A percentile compares a stretch with the other conserved stretches of the same genome.
phyloP scores from a whole-genome alignment of 1,139 yeast genomes.

The Saccharomyces hybrid region DNA sequence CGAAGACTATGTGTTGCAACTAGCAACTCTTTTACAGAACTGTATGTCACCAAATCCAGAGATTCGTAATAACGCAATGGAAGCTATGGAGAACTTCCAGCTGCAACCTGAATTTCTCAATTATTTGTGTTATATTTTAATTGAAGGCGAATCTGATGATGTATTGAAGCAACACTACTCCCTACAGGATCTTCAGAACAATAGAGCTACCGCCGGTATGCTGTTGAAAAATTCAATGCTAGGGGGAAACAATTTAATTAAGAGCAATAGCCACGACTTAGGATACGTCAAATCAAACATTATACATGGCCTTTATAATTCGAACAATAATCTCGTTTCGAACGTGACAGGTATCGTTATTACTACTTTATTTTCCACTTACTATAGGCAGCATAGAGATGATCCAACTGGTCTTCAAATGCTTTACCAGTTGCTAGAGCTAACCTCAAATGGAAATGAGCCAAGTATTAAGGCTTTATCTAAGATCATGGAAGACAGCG shows the following conservation, averaged over 20 bases:
- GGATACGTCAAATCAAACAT: conserved; percentile 55
- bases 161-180: conserved; percentile 29
- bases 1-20: conserved; percentile 50
- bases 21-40: conserved; percentile 55
- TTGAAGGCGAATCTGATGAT: conserved; percentile 41
- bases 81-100: conserved; percentile 61
- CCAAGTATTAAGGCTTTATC: conserved; percentile 77
- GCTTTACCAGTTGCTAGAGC: conserved; percentile 55
- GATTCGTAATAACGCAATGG: conserved; percentile 53
- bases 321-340: conserved; percentile 51
- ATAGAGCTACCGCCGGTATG: conserved; percentile 85
- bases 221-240: conserved; percentile 67
- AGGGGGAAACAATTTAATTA: conserved; percentile 27
- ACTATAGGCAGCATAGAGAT: conserved; percentile 30
- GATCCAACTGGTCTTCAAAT: conserved; percentile 53
- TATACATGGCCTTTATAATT: conserved; percentile 57
- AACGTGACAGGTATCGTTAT: conserved; percentile 88
- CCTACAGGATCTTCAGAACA: conserved; percentile 33
- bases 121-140: conserved; percentile 63
- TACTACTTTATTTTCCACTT: conserved; percentile 65
- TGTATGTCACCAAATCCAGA: conserved; percentile 52
- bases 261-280: conserved; percentile 17
- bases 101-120: conserved; percentile 68
- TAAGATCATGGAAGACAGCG: conserved; percentile 78
- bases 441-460: conserved; percentile 52